Base-by-base conservation (phyloP, 345 rosid species). In the Lepidium didymum region DNA sequence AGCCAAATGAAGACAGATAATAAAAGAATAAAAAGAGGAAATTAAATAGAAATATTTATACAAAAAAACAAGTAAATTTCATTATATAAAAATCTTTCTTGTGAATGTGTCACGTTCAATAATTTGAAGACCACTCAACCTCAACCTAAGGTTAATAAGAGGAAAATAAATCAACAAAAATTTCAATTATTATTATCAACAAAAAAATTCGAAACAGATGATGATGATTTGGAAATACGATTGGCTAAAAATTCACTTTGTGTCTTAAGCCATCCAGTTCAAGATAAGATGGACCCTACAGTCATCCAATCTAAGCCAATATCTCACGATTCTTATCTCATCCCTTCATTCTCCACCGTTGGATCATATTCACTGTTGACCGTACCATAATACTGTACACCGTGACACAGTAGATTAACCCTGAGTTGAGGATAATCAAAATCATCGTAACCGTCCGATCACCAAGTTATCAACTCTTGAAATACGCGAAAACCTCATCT, bases 251-350 rank as follows among this genome's bases (percentile, higher is more conserved):
- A 72, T 42, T 72, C 73, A 12, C 56, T 55, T 31, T 10, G 18
- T 31, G 70, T 58, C 69, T 66, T 25, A 15, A 72, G 45, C 81
- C 81, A 52, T 72, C 53, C 78, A 59, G 13, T 16, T 12, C 11
- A 51, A 29, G 84, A 81, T 81, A 81, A 81, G 80, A 59, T 42
- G 66, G 53, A 47, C 53, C 78, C 72, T 12, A 79, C 75, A 3
- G 11, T 8, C 53, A 53, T 66, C 70, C 44, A 41, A 58, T 67
- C 34, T 45, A 50, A 51, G 2, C 79, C 75, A 51, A 12, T 70
- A 58, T 23, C 61, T 73, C 10, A 8, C 1, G 62, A 66, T 50
- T 70, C 77, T 47, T 60, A 49, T 54, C 66, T 74, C 21, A 61
- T 45, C 13, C 3, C 65, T 1, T 18, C 40, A 15, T 7, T 59